Percentiles rank a stretch among this genome's conserved stretches.
These are phyloP conservation scores for Inonotus obliquus DNA, from an alignment of 1,284 basidiomycete species.

Conservation along the genomic window DNA sequence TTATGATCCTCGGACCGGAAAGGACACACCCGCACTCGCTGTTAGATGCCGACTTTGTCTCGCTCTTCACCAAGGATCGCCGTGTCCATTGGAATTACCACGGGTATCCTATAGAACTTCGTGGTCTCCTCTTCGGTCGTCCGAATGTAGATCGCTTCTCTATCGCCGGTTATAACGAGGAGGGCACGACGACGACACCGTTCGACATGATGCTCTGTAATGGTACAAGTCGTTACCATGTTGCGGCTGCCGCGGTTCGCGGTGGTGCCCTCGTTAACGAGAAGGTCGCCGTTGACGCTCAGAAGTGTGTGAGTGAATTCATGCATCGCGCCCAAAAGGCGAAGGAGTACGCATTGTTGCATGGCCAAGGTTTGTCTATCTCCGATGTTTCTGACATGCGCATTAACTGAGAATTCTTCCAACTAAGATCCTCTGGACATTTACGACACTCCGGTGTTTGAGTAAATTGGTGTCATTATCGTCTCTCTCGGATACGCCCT, in stretches of 20 bases:
- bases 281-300: slow-evolving; percentile 48
- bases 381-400: not conserved
- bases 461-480: not conserved
- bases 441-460: slow-evolving; percentile 41
- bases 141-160: slow-evolving; percentile 43
- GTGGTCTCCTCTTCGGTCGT: slow-evolving; percentile 58
- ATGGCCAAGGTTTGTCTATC: slow-evolving; percentile 47
- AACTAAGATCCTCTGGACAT: slow-evolving; percentile 40
- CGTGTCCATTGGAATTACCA: slow-evolving; percentile 83
- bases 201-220: slow-evolving; percentile 67
- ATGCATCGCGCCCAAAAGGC: slow-evolving; percentile 53
- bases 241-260: slow-evolving; percentile 54
- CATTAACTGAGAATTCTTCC: slow-evolving; percentile 4
- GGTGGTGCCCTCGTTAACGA: slow-evolving; percentile 47
- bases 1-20: slow-evolving; percentile 69
- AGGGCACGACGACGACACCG: slow-evolving; percentile 37
- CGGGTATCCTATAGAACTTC: slow-evolving; percentile 69
- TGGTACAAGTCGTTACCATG: slow-evolving; percentile 57
- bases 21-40: slow-evolving; percentile 79
- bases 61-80: slow-evolving; percentile 68
- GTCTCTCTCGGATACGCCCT: not conserved
- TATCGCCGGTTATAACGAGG: slow-evolving; percentile 60
- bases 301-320: slow-evolving; percentile 46
- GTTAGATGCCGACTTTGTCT: slow-evolving; percentile 54
- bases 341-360: slow-evolving; percentile 46